phyloP scores from a whole-genome alignment of 225 moss, liverwort and hornwort species.

The Sphagnum contortum region DNA sequence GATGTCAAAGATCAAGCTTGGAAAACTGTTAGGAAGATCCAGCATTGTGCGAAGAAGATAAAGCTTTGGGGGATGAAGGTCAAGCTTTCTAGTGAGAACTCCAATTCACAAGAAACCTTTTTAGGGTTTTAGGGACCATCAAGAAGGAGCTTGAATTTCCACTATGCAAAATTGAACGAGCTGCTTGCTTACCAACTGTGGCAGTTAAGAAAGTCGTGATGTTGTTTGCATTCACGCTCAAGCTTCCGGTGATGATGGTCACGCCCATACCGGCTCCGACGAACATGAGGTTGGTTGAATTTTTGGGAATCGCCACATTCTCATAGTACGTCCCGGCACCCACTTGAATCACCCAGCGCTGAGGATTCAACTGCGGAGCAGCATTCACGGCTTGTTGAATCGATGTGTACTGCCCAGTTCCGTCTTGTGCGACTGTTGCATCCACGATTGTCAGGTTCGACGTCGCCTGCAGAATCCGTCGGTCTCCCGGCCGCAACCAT shows the following conservation, averaged over 20 bases:
- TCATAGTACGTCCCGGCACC: constrained; percentile 42
- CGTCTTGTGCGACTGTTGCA: constrained; percentile 33
- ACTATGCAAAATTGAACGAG: no score
- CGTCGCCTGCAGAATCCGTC: constrained; percentile 9
- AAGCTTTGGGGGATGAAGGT: no score
- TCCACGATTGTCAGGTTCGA: constrained; percentile 8
- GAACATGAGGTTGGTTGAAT: constrained; percentile 26
- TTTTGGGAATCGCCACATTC: constrained; percentile 16
- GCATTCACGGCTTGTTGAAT: constrained; percentile 40
- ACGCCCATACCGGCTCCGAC: constrained; percentile 31
- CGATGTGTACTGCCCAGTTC: constrained; percentile 14
- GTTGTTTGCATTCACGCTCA: constrained; percentile 18
- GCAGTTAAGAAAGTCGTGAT: constrained; percentile 35
- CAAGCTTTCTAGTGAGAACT: no score
- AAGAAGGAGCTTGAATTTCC: no score
- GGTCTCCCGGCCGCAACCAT: constrained; percentile 6
- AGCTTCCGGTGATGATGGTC: constrained; percentile 32
- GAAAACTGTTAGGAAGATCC: no score
- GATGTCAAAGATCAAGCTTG: no score
- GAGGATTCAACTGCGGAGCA: constrained; percentile 15
- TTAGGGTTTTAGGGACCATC: no score
- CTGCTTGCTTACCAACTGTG: constrained; percentile 26
- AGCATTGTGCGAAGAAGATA: no score
- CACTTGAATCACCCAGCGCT: constrained; percentile 27
- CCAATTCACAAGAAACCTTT: no score